Evolutionary conservation across 306 rosid genomes (phyloP), one percentile per base, ranked within the genome.

Genomic region (Hippophae gyantsensis): DNA sequence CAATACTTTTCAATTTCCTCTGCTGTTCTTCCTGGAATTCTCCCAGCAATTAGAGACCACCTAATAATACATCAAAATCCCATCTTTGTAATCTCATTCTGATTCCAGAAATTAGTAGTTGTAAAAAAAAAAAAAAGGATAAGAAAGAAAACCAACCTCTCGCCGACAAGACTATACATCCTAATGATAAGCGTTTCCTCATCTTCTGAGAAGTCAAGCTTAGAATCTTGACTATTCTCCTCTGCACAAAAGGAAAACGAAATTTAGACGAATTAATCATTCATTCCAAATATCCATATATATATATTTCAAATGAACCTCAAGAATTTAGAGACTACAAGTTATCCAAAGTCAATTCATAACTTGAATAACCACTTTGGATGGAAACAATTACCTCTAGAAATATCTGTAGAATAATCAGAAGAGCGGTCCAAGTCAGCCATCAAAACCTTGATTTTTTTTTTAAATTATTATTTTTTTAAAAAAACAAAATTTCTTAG

Each of bases 11-110:
- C 78, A 72, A 89, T 89, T 76, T 89, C 97, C 74, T 89, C 97
- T 25, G 95, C 95, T 67, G 97, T 75, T 86, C 97, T 83, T 78
- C 97, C 97, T 3, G 97, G 97, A 74, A 89, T 89, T 79, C 97
- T 86, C 56, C 97, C 95, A 77, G 97, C 97, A 67, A 89, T 86
- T 79, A 89, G 76, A 61, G 92, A 76, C 97, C 97, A 89, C 82
- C 97, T 89, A 64, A 54, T 48, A 11, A 54, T 48, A 11, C 23
- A 47, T 18, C 0, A 43, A 52, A 13, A 45, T 3, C 18, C 13
- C 43, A 40, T 8, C 7, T 9, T 13, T 68, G 38, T 32, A 32
- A 32, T 32, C 58, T 42, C 49, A 41, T 66, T 71, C 52, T 32
- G 63, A 48, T 63, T 49, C 38, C 25, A 6, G 9, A 32, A 26